A percentile compares a stretch with the other conserved stretches of the same genome.
phyloP scores from a whole-genome alignment of 805 yeast species.

The Danielia oregonensis region DNA sequence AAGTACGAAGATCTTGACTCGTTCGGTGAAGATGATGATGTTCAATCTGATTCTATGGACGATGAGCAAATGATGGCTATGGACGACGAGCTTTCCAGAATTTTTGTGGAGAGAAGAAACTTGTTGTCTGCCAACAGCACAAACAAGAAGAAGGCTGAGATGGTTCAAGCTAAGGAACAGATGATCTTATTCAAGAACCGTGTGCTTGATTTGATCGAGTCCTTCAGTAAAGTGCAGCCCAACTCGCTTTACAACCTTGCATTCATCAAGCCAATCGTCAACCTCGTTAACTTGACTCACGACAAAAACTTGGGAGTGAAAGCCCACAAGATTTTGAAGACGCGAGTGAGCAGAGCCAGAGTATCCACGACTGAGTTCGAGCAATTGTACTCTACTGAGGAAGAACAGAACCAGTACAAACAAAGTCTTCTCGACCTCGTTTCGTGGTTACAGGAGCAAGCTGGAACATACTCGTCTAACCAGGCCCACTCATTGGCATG shows the following conservation, averaged over 20 bases:
- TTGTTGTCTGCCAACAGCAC: slow-evolving; percentile 48
- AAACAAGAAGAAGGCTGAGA: slow-evolving; percentile 66
- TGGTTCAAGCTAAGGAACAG: slow-evolving; percentile 73
- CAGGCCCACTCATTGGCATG: slow-evolving; percentile 54
- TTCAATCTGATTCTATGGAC: slow-evolving; percentile 75
- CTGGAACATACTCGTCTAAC: slow-evolving; percentile 41
- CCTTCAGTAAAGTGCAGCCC: slow-evolving; percentile 48
- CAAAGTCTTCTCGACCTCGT: slow-evolving; percentile 27
- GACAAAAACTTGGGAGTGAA: slow-evolving; percentile 70
- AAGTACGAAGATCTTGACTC: slow-evolving; percentile 38
- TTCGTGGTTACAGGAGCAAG: slow-evolving; percentile 40
- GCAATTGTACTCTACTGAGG: slow-evolving; percentile 11
- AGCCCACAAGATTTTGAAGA: slow-evolving; percentile 67
- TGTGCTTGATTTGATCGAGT: slow-evolving; percentile 71
- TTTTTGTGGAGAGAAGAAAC: slow-evolving; percentile 78
- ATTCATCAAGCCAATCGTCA: slow-evolving; percentile 53
- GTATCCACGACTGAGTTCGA: slow-evolving; percentile 20
- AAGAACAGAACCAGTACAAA: slow-evolving; percentile 15
- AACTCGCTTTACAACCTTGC: slow-evolving; percentile 37
- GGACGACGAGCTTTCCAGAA: slow-evolving; percentile 76
- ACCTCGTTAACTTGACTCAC: slow-evolving; percentile 60
- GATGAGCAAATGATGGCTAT: slow-evolving; percentile 96
- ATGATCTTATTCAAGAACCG: slow-evolving; percentile 76
- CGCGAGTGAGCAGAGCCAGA: slow-evolving; percentile 51
- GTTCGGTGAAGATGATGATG: slow-evolving; percentile 46